Base-by-base conservation (phyloP, 768 basidiomycete species). In the Trametes coccinea region DNA sequence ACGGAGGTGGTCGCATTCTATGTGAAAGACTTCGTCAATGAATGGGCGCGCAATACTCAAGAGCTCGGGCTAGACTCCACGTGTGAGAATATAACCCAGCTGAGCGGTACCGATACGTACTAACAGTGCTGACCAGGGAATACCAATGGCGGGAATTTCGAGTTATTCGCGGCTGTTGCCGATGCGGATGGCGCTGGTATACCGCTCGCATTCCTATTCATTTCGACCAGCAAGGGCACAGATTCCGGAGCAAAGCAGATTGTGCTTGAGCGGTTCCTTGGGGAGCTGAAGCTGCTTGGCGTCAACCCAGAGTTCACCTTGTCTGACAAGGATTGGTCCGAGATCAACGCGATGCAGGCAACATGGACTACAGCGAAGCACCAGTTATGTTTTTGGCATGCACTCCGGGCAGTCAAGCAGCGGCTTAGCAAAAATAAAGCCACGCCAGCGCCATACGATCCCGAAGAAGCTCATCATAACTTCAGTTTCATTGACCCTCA, bases 371-470 rank as follows among this genome's bases (percentile, higher is more conserved):
- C 69, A 6, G 73, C 74, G 9, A 79, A 79, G 53, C 74, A 76
- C 39, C 76, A 76, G 22, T 22, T 79, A 0, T 79, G 76, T 59
- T 75, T 73, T 47, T 78, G 77, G 77, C 77, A 77, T 60, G 66
- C 64, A 14, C 53, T 77, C 13, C 59, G 66, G 2, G 69, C 71
- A 10, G 41, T 76, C n/a, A 77, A 75, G 40, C 69, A 47, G 9
- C 70, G 72, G n/a, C n/a, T 45, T 16, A 16, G 14, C 8, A n/a
- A 45, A 22, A 45, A 16, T n/a, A 45, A 45, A 8, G n/a, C 2
- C 16, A 17, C 44, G 1, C 44, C 44, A 2, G 44, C 14, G 2
- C 14, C 44, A n/a, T 45, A 45, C n/a, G 44, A 45, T 17, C 3
- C 17, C 3, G 3, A 2, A 4, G 44, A 11, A 8, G 44, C 44